Conservation (phyloP, 371 early-diverging fungal genomes). For the Coemansia sp. region DNA sequence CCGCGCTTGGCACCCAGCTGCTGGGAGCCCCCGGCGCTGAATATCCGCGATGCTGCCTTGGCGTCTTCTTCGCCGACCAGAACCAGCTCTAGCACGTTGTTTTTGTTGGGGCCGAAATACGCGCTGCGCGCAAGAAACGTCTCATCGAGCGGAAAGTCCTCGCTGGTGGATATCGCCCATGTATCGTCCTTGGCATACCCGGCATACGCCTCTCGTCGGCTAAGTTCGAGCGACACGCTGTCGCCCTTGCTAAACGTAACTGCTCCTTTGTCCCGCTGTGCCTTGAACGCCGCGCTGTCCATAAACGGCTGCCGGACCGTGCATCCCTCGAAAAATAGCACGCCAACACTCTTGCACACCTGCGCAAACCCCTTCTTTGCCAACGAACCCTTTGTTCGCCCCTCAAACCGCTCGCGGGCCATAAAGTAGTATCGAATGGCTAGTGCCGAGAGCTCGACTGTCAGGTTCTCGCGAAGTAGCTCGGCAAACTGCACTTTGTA, state of each 20-base stretch:
- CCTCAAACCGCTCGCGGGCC: slow-evolving; percentile 37
- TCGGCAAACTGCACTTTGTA: slow-evolving; percentile 19
- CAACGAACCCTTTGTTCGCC: slow-evolving; percentile 7
- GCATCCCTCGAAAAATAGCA: slow-evolving; percentile 40
- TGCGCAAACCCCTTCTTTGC: slow-evolving; percentile 16
- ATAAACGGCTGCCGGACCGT: slow-evolving; percentile 42
- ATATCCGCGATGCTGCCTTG: slow-evolving; percentile 27
- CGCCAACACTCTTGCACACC: slow-evolving; percentile 41
- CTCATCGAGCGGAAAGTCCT: slow-evolving; percentile 25
- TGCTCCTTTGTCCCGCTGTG: slow-evolving; percentile 16
- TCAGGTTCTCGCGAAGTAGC: slow-evolving; percentile 39
- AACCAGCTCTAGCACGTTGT: slow-evolving; percentile 44
- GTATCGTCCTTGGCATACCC: slow-evolving; percentile 50
- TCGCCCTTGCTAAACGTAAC: slow-evolving; percentile 33
- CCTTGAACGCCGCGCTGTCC: slow-evolving; percentile 30
- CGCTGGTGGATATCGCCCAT: slow-evolving; percentile 44
- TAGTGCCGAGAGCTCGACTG: slow-evolving; percentile 33
- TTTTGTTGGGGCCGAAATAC: slow-evolving; percentile 48
- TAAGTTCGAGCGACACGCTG: slow-evolving; percentile 35
- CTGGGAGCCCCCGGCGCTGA: slow-evolving; percentile 10
- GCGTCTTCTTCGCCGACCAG: slow-evolving; percentile 47
- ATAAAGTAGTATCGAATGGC: slow-evolving; percentile 46
- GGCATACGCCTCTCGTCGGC: slow-evolving; percentile 34
- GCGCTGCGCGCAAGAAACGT: slow-evolving; percentile 49
- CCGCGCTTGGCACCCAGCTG: background rate